A percentile compares a stretch with the other conserved stretches of the same genome.
Evolutionary conservation across 257 asterid species (phyloP).

Genomic region (Paulownia fortunei): DNA sequence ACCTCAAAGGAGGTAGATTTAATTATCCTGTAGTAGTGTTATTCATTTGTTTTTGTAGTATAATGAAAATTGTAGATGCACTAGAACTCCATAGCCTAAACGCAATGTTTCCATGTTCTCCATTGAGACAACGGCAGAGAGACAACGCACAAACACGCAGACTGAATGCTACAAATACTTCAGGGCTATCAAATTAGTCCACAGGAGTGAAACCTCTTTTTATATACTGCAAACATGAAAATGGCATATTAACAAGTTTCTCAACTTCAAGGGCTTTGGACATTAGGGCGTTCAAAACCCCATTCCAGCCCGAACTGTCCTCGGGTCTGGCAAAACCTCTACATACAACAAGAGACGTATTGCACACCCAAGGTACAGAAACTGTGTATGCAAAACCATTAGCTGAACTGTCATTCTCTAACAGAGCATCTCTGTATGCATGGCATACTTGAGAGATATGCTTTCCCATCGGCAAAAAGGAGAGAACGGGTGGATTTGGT

Average conservation of each 20-base stretch:
- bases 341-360: constrained; percentile 70
- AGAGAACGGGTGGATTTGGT: constrained; percentile 22
- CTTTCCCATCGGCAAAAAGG: constrained; percentile 53
- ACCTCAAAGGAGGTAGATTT: too few relatives aligned
- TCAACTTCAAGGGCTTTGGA: constrained; percentile 61
- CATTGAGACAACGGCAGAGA: too few relatives aligned
- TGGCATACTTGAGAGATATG: constrained; percentile 53
- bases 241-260: constrained; percentile 60
- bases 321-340: constrained; percentile 52
- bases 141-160: too few relatives aligned
- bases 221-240: constrained; percentile 73
- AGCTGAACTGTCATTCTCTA: constrained; percentile 37
- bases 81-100: too few relatives aligned
- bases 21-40: too few relatives aligned
- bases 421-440: constrained; percentile 58
- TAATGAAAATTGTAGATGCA: too few relatives aligned
- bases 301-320: constrained; percentile 35
- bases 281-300: constrained; percentile 49
- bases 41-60: too few relatives aligned
- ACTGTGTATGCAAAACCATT: constrained; percentile 65
- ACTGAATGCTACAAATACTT: too few relatives aligned
- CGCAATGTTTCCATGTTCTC: too few relatives aligned
- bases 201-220: constrained; percentile 63
- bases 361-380: constrained; percentile 84
- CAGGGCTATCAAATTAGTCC: background rate